A percentile compares a stretch with the other conserved stretches of the same genome.
Evolutionary conservation across 164 flowering plant species (phyloP).

Genomic region (Liquidambar formosana): DNA sequence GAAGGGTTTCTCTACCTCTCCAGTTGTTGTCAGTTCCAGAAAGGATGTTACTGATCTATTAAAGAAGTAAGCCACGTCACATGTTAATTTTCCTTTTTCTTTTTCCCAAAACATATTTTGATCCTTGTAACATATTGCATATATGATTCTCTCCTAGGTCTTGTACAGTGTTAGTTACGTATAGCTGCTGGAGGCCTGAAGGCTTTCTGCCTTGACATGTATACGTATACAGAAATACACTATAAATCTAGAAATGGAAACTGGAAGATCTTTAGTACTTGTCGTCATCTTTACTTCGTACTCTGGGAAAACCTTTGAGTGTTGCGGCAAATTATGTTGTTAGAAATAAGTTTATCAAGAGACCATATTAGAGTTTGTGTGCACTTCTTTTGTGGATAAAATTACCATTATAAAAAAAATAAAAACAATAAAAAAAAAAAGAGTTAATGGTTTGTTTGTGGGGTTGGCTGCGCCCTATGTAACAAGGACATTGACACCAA

Average conservation of each 20-base stretch:
- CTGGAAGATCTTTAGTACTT: not conserved
- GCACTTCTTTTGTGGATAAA: no score
- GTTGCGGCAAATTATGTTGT: not conserved
- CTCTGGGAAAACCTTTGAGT: not conserved
- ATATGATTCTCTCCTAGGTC: not conserved
- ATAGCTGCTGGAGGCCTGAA: not conserved
- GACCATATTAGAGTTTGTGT: no score
- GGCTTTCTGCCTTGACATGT: not conserved
- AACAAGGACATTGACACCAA: no score
- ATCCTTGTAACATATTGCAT: not conserved
- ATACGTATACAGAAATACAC: not conserved
- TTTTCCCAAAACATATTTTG: not conserved
- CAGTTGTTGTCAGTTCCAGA: slow-evolving; percentile 25
- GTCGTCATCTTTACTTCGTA: not conserved
- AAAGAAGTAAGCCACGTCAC: slow-evolving; percentile 15
- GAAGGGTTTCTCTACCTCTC: slow-evolving; percentile 22
- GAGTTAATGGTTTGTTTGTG: no score
- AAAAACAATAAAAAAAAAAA: no score
- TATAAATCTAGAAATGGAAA: not conserved
- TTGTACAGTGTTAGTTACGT: not conserved
- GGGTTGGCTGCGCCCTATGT: no score
- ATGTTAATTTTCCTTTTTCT: not conserved
- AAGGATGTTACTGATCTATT: slow-evolving; percentile 19
- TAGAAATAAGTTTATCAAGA: no score
- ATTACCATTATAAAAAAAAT: no score